Percentiles rank a stretch among this genome's conserved stretches.
These are phyloP conservation scores for Cytospora leucostoma DNA, from an alignment of 2,329 filamentous ascomycete species.

Conservation along the genomic window DNA sequence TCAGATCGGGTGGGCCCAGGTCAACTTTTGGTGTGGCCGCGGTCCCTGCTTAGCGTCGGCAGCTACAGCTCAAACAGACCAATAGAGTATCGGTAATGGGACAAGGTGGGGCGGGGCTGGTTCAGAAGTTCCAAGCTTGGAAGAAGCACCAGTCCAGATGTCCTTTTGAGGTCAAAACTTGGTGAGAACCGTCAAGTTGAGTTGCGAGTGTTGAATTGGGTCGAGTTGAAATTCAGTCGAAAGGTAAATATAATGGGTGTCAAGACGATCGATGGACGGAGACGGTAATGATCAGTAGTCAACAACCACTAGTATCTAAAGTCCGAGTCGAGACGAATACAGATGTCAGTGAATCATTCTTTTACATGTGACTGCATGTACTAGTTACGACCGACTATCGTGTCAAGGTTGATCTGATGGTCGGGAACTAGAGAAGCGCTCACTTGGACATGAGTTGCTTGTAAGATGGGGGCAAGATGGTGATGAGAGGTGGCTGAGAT, in stretches of 20 bases:
- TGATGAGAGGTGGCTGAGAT: too few species aligned
- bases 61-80: constrained; percentile 18
- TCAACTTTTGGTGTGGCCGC: too few species aligned
- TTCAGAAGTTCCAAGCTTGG: background rate
- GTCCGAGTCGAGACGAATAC: background rate
- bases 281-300: too few species aligned
- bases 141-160: background rate
- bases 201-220: background rate
- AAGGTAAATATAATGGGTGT: background rate
- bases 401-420: background rate
- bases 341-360: background rate
- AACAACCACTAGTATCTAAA: background rate
- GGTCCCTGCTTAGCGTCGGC: constrained; percentile 22
- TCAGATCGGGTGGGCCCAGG: constrained; percentile 1
- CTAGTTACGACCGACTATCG: background rate
- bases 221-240: too few species aligned
- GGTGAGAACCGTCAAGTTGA: background rate
- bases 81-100: background rate
- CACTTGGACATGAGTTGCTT: too few species aligned
- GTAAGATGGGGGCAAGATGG: too few species aligned
- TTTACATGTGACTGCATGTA: background rate
- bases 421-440: too few species aligned
- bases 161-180: background rate
- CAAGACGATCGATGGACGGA: background rate
- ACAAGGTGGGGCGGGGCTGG: background rate